A percentile compares a stretch with the other conserved stretches of the same genome.
Conservation (phyloP, 768 basidiomycete species). For the Naganishia antarctica region DNA sequence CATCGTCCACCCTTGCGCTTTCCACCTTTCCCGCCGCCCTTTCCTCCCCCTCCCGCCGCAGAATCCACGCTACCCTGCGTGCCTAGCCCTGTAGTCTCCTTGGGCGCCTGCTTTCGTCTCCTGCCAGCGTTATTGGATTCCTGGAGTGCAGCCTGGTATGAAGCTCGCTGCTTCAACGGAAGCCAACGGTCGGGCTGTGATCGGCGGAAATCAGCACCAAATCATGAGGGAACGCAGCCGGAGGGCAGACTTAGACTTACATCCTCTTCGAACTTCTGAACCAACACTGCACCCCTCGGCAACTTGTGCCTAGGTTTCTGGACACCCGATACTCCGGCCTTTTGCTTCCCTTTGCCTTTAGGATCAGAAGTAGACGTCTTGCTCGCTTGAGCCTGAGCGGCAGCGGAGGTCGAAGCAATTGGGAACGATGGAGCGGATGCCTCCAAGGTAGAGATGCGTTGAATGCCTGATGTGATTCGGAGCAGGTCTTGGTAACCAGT, state of each 20-base stretch:
- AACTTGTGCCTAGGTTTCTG: slow-evolving; percentile 43
- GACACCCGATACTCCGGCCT: neutral
- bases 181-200: slow-evolving; percentile 49
- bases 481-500: slow-evolving; percentile 40
- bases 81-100: slow-evolving; percentile 48
- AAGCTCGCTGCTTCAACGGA: slow-evolving; percentile 43
- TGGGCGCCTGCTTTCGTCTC: slow-evolving; percentile 44
- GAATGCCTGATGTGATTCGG: slow-evolving; percentile 46
- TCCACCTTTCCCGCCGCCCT: slow-evolving; percentile 35
- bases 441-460: slow-evolving; percentile 47
- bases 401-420: slow-evolving; percentile 45
- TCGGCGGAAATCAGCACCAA: neutral
- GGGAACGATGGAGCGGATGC: slow-evolving; percentile 56
- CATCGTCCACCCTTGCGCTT: slow-evolving; percentile 14
- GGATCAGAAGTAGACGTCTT: slow-evolving; percentile 48
- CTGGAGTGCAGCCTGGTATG: slow-evolving; percentile 30
- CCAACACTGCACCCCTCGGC: slow-evolving; percentile 44
- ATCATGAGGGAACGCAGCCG: too few species aligned
- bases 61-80: slow-evolving; percentile 40
- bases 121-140: slow-evolving; percentile 24
- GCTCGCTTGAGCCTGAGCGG: slow-evolving; percentile 45
- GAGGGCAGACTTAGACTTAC: slow-evolving; percentile 38
- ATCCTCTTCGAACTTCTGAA: slow-evolving; percentile 44
- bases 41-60: slow-evolving; percentile 28
- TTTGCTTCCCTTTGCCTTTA: slow-evolving; percentile 1